Percentiles rank a stretch among this genome's conserved stretches.
phyloP scores from a whole-genome alignment of 148 eudicot species.

The Rhododendron kiyosumense region DNA sequence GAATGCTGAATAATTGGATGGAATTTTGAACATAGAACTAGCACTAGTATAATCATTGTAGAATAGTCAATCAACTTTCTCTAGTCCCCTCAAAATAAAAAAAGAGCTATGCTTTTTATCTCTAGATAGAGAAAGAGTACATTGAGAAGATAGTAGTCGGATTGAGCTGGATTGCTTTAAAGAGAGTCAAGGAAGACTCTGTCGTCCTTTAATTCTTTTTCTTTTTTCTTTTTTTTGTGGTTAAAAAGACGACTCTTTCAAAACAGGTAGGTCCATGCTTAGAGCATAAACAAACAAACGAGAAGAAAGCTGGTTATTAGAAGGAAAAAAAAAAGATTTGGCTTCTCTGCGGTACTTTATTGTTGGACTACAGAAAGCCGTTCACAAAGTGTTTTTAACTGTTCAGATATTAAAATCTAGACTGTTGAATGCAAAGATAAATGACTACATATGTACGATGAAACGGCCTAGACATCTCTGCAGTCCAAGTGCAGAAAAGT shows the following conservation, averaged over 20 bases:
- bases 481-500: too few species aligned
- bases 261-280: slow-evolving; percentile 4
- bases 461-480: too few species aligned
- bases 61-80: neutral
- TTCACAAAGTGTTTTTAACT: too few species aligned
- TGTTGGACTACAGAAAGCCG: too few species aligned
- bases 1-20: neutral
- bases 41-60: neutral
- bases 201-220: neutral
- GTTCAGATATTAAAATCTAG: too few species aligned
- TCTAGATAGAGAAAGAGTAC: neutral
- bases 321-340: neutral
- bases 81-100: neutral
- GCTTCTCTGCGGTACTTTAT: fast-evolving
- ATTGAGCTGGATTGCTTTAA: neutral
- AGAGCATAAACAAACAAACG: neutral
- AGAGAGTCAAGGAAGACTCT: neutral
- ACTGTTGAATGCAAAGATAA: too few species aligned
- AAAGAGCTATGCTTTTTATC: neutral
- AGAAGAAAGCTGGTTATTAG: neutral
- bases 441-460: too few species aligned
- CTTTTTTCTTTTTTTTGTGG: neutral
- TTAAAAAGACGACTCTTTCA: neutral
- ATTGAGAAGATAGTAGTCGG: neutral
- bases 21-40: neutral